Conservation (phyloP, 139 green algal genomes). For the Spirogloea muscicola region DNA sequence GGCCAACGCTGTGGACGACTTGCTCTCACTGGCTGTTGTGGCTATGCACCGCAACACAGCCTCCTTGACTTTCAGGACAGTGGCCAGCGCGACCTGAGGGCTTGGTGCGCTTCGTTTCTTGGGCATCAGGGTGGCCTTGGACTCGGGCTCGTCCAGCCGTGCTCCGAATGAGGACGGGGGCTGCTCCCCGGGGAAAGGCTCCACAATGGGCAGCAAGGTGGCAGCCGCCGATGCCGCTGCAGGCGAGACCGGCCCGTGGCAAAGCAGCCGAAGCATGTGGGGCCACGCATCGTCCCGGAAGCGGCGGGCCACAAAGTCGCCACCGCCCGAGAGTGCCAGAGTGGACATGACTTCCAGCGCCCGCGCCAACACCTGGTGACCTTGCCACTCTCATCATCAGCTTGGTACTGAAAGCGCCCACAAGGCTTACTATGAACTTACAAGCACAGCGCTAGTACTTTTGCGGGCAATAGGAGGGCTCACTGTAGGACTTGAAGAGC, state of each 20-base stretch:
- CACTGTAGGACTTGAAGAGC: not conserved
- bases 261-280: not conserved
- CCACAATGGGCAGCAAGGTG: not conserved
- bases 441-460: not conserved
- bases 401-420: not conserved
- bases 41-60: slow-evolving; percentile 4
- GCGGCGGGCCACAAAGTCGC: slow-evolving; percentile 4
- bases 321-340: not conserved
- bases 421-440: slow-evolving; percentile 1
- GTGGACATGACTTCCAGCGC: slow-evolving; percentile 10
- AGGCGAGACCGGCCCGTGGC: not conserved
- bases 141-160: not conserved
- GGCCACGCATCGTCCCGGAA: slow-evolving; percentile 8
- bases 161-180: not conserved
- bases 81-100: not conserved
- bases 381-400: not conserved
- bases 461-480: not conserved
- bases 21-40: not conserved
- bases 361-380: not conserved
- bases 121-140: not conserved
- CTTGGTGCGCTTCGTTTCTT: not conserved
- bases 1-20: not conserved
- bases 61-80: not conserved
- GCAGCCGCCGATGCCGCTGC: not conserved
- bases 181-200: not conserved